Conservation (phyloP, 176 grass and related monocot genomes). For the Luzula sylvatica region DNA sequence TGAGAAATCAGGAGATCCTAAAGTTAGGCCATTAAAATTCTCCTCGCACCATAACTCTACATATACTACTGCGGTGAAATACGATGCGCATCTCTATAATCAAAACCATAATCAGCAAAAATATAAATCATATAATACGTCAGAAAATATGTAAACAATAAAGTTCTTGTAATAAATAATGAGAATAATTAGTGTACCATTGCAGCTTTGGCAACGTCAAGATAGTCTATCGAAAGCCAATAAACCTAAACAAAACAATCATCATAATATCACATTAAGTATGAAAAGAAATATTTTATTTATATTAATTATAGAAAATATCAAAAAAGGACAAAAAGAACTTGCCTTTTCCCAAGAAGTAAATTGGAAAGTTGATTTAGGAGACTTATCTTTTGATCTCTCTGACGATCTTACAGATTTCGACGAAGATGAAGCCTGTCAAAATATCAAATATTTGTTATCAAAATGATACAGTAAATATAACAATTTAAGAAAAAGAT, state of each 20-base stretch:
- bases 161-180: constrained; percentile 5
- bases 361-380: constrained; percentile 19
- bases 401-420: constrained; percentile 9
- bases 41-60: constrained; percentile 92
- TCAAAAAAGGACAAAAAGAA: not conserved
- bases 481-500: constrained; percentile 2
- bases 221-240: constrained; percentile 91
- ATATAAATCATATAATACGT: constrained; percentile 1
- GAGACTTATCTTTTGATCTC: constrained; percentile 63
- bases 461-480: too few relatives aligned
- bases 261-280: not conserved
- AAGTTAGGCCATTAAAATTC: constrained; percentile 57
- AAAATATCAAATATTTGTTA: constrained; percentile 9
- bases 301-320: not conserved
- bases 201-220: constrained; percentile 70
- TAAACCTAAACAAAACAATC: constrained; percentile 61
- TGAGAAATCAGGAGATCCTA: constrained; percentile 82
- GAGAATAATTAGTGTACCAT: constrained; percentile 38
- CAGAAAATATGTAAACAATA: constrained; percentile 21
- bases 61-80: constrained; percentile 74
- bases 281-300: not conserved
- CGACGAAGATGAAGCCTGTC: constrained; percentile 19
- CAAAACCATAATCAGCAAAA: constrained; percentile 22
- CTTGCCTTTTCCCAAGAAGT: constrained; percentile 61
- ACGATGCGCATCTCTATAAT: constrained; percentile 64